Percentiles rank a stretch among this genome's conserved stretches.
phyloP scores from a whole-genome alignment of 345 rosid species.

The Bruguiera gymnorhiza region DNA sequence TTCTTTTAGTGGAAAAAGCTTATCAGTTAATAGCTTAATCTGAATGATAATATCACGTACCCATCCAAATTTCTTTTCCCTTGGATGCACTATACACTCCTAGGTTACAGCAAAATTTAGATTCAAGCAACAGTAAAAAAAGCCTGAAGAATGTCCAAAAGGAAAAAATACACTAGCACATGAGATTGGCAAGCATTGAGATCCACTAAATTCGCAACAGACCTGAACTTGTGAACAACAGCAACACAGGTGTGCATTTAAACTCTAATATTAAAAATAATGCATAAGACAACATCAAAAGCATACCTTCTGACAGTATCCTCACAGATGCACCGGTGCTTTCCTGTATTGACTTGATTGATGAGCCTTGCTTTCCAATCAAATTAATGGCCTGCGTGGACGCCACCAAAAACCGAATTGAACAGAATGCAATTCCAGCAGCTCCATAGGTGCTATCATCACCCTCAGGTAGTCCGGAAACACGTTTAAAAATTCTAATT shows the following conservation, averaged over 20 bases:
- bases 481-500: slow-evolving; percentile 49
- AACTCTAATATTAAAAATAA: neutral
- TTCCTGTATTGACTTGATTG: slow-evolving; percentile 83
- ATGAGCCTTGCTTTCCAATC: slow-evolving; percentile 88
- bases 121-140: no score
- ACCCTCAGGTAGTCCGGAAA: slow-evolving; percentile 44
- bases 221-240: no score
- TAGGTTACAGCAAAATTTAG: no score
- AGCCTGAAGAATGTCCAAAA: no score
- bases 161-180: no score
- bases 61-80: no score
- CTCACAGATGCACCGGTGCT: slow-evolving; percentile 71
- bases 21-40: no score
- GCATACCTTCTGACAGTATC: slow-evolving; percentile 63
- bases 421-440: slow-evolving; percentile 50
- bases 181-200: no score
- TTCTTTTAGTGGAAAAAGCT: no score
- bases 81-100: no score
- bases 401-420: slow-evolving; percentile 68
- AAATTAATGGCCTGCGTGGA: slow-evolving; percentile 82
- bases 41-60: no score
- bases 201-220: no score
- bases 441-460: slow-evolving; percentile 27
- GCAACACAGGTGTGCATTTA: neutral
- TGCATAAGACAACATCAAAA: neutral